phyloP scores from a whole-genome alignment of 2,329 filamentous ascomycete genomes.

The Aureobasidium sp. region DNA sequence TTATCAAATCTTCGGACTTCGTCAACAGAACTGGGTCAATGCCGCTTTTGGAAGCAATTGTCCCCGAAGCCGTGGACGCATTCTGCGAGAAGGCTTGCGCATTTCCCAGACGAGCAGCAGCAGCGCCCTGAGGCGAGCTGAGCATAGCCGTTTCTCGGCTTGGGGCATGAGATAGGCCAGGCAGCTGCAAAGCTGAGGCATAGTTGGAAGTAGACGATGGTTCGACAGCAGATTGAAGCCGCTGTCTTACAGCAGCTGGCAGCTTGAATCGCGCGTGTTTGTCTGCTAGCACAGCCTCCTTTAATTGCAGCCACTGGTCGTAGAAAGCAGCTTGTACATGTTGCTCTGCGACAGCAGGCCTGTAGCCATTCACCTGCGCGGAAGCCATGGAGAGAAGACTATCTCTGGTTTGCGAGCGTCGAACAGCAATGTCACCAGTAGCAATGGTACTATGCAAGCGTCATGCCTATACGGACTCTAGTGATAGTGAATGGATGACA shows the following conservation, averaged over 20 bases:
- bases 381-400: neutral
- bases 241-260: slow-evolving; percentile 45
- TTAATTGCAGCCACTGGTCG: slow-evolving; percentile 72
- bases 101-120: neutral
- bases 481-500: slow-evolving; percentile 1
- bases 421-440: neutral
- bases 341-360: neutral
- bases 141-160: neutral
- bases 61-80: neutral
- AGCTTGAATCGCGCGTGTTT: slow-evolving; percentile 58
- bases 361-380: slow-evolving; percentile 13
- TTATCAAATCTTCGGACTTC: slow-evolving; percentile 78
- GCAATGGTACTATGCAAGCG: neutral
- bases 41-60: slow-evolving; percentile 32
- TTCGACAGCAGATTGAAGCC: slow-evolving; percentile 15
- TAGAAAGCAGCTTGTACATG: slow-evolving; percentile 47
- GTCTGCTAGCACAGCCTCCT: slow-evolving; percentile 73
- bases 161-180: neutral
- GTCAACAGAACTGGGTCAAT: slow-evolving; percentile 78
- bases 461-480: slow-evolving; percentile 3
- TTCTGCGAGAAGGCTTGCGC: slow-evolving; percentile 4
- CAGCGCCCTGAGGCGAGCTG: neutral
- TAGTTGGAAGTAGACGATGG: neutral
- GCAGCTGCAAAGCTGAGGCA: neutral
- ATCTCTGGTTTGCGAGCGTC: neutral